Conservation (phyloP, 1,284 basidiomycete genomes). For the Malassezia obtusa region DNA sequence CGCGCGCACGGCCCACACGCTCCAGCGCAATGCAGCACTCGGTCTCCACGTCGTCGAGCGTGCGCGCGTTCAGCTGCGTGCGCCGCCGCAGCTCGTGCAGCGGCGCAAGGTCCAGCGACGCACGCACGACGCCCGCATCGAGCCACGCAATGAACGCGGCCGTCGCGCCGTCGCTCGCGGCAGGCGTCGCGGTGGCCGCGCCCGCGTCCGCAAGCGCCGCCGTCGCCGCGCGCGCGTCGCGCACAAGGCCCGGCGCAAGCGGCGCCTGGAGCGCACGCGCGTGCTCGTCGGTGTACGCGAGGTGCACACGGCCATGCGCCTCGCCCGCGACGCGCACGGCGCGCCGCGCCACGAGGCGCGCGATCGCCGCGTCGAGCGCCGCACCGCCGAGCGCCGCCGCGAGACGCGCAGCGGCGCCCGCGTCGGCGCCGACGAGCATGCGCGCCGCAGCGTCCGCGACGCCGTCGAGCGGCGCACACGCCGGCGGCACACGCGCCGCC, state of each 20-base stretch:
- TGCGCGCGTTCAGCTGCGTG: slow-evolving; percentile 16
- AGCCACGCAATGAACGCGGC: slow-evolving; percentile 14
- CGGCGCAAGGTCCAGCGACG: slow-evolving; percentile 4
- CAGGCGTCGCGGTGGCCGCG: not conserved
- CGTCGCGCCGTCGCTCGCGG: slow-evolving; percentile 14
- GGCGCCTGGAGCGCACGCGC: not conserved
- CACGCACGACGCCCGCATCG: not conserved
- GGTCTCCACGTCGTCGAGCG: slow-evolving; percentile 17
- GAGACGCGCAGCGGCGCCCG: slow-evolving; percentile 18
- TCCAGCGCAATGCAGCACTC: slow-evolving; percentile 9
- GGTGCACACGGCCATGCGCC: not conserved
- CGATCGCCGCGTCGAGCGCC: slow-evolving; percentile 22
- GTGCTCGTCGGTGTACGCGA: slow-evolving; percentile 13
- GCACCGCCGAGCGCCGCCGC: slow-evolving; percentile 13
- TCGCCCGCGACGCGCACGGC: slow-evolving; percentile 1
- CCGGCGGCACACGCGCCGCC: not conserved
- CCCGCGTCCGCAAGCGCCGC: not conserved
- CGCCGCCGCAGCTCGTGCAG: slow-evolving; percentile 11
- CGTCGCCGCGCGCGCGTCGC: not conserved
- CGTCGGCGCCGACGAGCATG: slow-evolving; percentile 12
- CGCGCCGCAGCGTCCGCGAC: not conserved
- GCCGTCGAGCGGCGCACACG: not conserved
- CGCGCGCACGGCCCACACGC: not conserved
- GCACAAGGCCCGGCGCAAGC: not conserved
- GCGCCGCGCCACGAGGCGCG: slow-evolving; percentile 16